Percentiles rank a stretch among this genome's conserved stretches.
Conservation (phyloP, 805 yeast species). For the Teunomyces atbi region DNA sequence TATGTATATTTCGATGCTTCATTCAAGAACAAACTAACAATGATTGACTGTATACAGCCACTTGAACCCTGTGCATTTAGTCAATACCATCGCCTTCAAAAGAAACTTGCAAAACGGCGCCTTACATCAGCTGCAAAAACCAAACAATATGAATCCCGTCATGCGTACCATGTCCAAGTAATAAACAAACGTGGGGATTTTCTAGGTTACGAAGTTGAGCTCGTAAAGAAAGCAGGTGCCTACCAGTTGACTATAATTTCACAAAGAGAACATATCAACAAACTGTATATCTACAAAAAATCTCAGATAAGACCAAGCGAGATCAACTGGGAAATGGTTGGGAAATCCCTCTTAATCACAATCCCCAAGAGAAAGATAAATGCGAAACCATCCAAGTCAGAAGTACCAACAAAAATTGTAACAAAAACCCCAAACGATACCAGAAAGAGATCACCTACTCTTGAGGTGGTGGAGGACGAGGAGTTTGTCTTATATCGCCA, state of each 20-base stretch:
- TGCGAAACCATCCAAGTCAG: not conserved
- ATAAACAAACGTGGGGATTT: not conserved
- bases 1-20: too few relatives aligned
- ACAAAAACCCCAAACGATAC: not conserved
- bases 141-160: not conserved
- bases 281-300: not conserved
- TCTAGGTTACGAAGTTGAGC: not conserved
- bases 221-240: not conserved
- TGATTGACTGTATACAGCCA: not conserved
- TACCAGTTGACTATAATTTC: not conserved
- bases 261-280: not conserved
- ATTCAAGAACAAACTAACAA: not conserved
- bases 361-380: conserved; percentile 3
- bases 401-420: not conserved
- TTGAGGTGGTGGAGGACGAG: conserved; percentile 34
- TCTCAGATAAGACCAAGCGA: not conserved
- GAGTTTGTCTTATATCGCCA: conserved; percentile 24
- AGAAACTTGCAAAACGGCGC: not conserved
- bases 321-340: not conserved
- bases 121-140: not conserved
- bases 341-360: not conserved
- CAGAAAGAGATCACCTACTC: conserved; percentile 11
- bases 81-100: not conserved
- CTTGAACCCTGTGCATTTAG: not conserved
- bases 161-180: not conserved